Evolutionary conservation across 2,329 filamentous ascomycete species (phyloP), one percentile per base, ranked within the genome.

Genomic region (Raffaelea ambrosiae): DNA sequence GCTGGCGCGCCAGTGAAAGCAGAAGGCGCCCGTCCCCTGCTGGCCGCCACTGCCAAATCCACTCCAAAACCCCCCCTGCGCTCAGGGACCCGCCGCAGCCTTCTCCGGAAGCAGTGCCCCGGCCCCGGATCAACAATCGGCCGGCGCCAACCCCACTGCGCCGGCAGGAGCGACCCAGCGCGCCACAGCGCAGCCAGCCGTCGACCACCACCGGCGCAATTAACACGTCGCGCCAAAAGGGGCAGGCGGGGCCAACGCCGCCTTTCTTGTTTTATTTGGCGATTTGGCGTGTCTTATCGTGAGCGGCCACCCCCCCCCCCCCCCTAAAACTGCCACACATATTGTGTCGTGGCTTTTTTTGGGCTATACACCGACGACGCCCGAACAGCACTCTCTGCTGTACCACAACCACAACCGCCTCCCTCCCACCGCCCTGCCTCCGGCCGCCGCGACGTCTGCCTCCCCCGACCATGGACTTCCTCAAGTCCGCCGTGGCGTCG

Each of bases 401-500:
- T n/a, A n/a, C 26, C 7, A 29, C 26, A 29, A 7, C 26, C 36
- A 31, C 11, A 22, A n/a, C 40, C n/a, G n/a, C 35, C 26, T 19
- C 19, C 9, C 16, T 21, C 14, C 14, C 44, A 21, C 20, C 29
- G 43, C 40, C 26, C n/a, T 18, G 21, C 42, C 16, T 35, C 2
- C 44, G 20, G 36, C 20, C 23, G 33, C n/a, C 31, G n/a, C 29
- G 35, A 10, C 14, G 3, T 14, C 42, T 29, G 26, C 26, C 26
- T 29, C 26, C 35, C 18, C 9, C 18, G 45, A 51, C 57, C 57
- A 98, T 98, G 93, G 90, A 98, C 66, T 97, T 97, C 62, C 79
- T 98, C 62, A 97, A 97, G 70, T 97, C 90, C 52, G 93, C 93
- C 46, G 89, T 97, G 63, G 91, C 90, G 41, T 97, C 93, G 52